Percentiles rank a stretch among this genome's conserved stretches.
phyloP scores from a whole-genome alignment of 208 protist genomes.

The Leishmania major region DNA sequence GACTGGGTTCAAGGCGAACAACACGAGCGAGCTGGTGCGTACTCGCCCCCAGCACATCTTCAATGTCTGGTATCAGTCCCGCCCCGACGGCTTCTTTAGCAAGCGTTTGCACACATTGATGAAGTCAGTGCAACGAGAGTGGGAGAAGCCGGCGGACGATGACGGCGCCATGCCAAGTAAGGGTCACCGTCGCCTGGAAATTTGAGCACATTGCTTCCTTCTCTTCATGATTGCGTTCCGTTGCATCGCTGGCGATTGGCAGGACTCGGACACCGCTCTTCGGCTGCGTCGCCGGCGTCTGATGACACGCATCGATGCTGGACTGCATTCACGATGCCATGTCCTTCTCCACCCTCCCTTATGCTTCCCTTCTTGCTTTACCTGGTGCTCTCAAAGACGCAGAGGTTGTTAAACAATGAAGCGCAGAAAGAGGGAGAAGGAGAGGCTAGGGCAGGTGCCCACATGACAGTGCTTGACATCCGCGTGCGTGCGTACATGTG shows the following conservation, averaged over 20 bases:
- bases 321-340: not conserved
- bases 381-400: not conserved
- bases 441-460: not conserved
- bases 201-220: conserved; percentile 1
- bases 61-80: conserved; percentile 84
- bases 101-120: conserved; percentile 58
- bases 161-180: conserved; percentile 26
- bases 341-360: not conserved
- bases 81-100: conserved; percentile 59
- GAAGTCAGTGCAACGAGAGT: conserved; percentile 72
- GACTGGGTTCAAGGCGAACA: conserved; percentile 52
- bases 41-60: conserved; percentile 74
- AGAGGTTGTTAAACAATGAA: not conserved
- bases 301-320: not conserved
- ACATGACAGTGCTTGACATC: not conserved
- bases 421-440: not conserved
- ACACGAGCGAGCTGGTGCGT: conserved; percentile 46
- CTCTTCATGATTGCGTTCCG: not conserved
- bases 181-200: conserved; percentile 32
- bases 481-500: not conserved
- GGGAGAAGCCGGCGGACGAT: conserved; percentile 52
- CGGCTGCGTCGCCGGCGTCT: not conserved
- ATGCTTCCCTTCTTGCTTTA: not conserved
- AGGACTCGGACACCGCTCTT: not conserved
- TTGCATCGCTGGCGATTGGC: not conserved